phyloP scores from a whole-genome alignment of 208 protist genomes.

The Porcisia hertigi region DNA sequence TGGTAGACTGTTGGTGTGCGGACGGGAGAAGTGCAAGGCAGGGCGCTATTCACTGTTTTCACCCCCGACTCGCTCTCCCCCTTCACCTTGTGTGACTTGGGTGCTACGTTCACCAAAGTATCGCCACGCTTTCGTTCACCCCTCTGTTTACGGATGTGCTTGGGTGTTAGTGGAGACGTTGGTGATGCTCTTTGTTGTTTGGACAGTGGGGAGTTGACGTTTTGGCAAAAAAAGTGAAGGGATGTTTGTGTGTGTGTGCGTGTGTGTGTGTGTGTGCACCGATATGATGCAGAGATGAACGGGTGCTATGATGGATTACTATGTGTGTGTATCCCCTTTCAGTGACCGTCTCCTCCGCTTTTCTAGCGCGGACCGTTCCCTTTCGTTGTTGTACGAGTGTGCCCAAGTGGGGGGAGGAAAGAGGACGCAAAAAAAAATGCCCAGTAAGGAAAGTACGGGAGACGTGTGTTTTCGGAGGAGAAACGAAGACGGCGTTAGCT shows the following conservation, averaged over 20 bases:
- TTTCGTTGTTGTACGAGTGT: not conserved
- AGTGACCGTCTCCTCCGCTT: not conserved
- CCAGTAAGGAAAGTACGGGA: not conserved
- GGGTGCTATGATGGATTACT: not conserved
- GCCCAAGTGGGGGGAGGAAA: not conserved
- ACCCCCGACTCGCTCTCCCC: not conserved
- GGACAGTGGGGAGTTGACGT: not conserved
- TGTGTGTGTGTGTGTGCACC: not conserved
- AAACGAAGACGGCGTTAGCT: not conserved
- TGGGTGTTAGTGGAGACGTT: not conserved
- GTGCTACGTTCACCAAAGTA: not conserved
- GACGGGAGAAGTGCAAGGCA: not conserved
- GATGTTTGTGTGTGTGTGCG: not conserved
- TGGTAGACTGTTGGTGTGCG: not conserved
- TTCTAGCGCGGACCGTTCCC: not conserved
- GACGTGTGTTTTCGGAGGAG: not conserved
- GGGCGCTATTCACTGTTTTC: not conserved
- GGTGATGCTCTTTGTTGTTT: not conserved
- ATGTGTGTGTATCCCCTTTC: not conserved
- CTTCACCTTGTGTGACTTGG: not conserved
- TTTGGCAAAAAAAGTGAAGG: not conserved
- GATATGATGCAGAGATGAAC: not conserved
- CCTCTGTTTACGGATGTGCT: not conserved
- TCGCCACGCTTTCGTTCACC: not conserved
- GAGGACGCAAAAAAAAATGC: not conserved